Evolutionary conservation across 441 rosid species (phyloP).

Genomic region (Dalechampia spathulata): DNA sequence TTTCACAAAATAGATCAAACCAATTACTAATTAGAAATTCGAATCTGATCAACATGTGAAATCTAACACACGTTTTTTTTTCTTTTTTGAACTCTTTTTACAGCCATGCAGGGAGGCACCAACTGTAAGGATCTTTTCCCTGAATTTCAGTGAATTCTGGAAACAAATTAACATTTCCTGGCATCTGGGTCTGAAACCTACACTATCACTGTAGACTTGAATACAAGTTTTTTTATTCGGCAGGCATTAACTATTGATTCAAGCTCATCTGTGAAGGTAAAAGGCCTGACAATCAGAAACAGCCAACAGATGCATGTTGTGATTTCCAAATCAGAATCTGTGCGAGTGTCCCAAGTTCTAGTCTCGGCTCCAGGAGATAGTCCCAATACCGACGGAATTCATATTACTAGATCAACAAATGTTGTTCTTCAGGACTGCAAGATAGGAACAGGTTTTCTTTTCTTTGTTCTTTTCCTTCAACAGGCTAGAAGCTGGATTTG

Average conservation of each 20-base stretch:
- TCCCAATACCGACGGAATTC: conserved; percentile 97
- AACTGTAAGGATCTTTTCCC: conserved; percentile 43
- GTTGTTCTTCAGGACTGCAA: conserved; percentile 74
- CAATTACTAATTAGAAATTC: too few species aligned
- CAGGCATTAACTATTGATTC: conserved; percentile 94
- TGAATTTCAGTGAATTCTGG: conserved; percentile 6
- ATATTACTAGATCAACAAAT: conserved; percentile 77
- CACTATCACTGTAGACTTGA: conserved; percentile 11
- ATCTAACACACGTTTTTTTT: conserved; percentile 25
- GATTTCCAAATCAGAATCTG: conserved; percentile 58
- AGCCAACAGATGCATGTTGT: conserved; percentile 95
- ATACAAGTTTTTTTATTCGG: conserved; percentile 18
- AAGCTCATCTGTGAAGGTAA: conserved; percentile 69
- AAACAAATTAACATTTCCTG: too few species aligned
- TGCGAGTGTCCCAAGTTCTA: conserved; percentile 51
- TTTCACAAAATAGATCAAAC: too few species aligned
- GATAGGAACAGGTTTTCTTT: conserved; percentile 81
- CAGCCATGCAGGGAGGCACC: conserved; percentile 98
- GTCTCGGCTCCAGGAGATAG: conserved; percentile 88
- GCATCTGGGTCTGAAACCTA: conserved; percentile 3
- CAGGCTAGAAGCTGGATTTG: not conserved
- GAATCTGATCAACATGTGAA: not conserved
- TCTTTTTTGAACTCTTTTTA: conserved; percentile 18
- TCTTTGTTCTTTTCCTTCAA: not conserved
- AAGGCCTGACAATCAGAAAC: conserved; percentile 73